Conservation (phyloP, 2,329 filamentous ascomycete genomes). For the Davidsoniella virescens region DNA sequence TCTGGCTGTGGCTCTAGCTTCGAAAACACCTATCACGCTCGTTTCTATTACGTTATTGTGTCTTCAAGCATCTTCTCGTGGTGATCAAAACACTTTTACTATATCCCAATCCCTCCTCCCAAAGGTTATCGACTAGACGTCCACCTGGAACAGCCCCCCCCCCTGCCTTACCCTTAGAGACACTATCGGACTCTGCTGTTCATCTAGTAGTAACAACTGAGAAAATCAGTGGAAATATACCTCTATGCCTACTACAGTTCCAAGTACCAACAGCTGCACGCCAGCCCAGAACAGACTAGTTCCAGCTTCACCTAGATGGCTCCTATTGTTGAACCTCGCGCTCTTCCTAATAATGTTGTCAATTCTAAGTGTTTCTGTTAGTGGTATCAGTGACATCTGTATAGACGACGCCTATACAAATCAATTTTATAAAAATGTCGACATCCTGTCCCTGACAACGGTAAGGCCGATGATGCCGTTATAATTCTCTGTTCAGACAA, state of each 20-base stretch:
- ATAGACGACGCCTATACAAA: too few species aligned
- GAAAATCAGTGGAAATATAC: too few species aligned
- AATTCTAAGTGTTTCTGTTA: slow-evolving; percentile 26
- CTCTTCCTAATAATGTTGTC: slow-evolving; percentile 28
- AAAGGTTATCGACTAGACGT: background rate
- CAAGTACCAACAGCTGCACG: background rate
- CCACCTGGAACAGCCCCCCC: background rate
- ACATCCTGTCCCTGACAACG: slow-evolving; percentile 26
- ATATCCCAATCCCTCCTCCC: too few species aligned
- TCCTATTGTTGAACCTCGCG: slow-evolving; percentile 24
- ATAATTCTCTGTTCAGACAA: background rate
- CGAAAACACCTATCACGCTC: too few species aligned
- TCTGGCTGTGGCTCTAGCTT: too few species aligned
- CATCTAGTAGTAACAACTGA: background rate
- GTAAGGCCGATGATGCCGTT: slow-evolving; percentile 19
- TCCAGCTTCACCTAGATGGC: slow-evolving; percentile 27
- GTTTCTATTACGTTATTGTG: too few species aligned
- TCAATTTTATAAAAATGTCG: too few species aligned
- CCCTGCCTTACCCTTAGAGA: slow-evolving; percentile 5
- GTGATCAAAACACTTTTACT: too few species aligned
- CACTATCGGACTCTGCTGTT: slow-evolving; percentile 4
- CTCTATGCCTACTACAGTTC: background rate
- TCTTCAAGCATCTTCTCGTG: too few species aligned
- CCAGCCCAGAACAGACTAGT: slow-evolving; percentile 15
- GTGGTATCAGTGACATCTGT: slow-evolving; percentile 26